phyloP scores from a whole-genome alignment of 139 green algal species.

The Trebouxia sp. region DNA sequence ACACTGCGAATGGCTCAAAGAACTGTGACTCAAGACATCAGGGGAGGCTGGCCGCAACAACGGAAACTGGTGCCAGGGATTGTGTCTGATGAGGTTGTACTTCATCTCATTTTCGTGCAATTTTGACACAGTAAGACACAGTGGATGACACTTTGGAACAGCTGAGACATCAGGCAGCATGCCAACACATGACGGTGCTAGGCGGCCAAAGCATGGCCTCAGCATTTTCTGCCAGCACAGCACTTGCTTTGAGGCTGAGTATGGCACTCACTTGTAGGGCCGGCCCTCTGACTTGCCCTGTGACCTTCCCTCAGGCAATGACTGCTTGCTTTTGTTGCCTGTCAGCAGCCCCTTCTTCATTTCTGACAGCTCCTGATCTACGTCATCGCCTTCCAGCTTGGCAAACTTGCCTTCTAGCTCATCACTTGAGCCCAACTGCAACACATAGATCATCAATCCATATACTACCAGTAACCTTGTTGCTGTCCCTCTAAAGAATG shows the following conservation, averaged over 20 bases:
- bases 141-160: too few species aligned
- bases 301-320: slow-evolving; percentile 31
- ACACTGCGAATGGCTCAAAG: not conserved
- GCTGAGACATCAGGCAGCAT: too few species aligned
- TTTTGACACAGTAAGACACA: too few species aligned
- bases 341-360: slow-evolving; percentile 80
- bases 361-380: slow-evolving; percentile 90
- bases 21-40: not conserved
- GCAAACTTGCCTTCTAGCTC: slow-evolving; percentile 82
- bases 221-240: too few species aligned
- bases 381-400: slow-evolving; percentile 78
- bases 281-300: not conserved
- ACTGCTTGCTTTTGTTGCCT: slow-evolving; percentile 32
- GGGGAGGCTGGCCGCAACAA: not conserved
- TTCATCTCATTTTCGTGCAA: too few species aligned
- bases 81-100: too few species aligned
- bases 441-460: not conserved
- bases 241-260: not conserved
- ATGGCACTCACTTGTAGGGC: slow-evolving; percentile 32
- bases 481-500: not conserved
- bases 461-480: too few species aligned
- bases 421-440: slow-evolving; percentile 68
- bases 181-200: too few species aligned
- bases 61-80: not conserved
- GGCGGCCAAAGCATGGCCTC: too few species aligned